Evolutionary conservation across 129 eudicot species (phyloP).

Genomic region (Flaveria trinervia): DNA sequence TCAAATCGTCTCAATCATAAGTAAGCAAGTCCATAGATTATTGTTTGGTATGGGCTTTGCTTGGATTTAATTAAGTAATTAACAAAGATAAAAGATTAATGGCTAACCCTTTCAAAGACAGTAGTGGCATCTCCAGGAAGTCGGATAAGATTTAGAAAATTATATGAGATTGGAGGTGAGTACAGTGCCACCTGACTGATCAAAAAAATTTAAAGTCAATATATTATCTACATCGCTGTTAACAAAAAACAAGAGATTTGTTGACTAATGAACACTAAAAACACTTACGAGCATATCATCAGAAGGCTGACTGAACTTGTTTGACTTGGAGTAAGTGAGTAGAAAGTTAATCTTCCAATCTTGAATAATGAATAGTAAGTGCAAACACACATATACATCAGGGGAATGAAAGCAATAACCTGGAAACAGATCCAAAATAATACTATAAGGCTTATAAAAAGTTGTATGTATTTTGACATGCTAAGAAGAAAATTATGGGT

Average conservation of each 20-base stretch:
- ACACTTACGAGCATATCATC: slow-evolving; percentile 87
- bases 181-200: slow-evolving; percentile 95
- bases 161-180: slow-evolving; percentile 93
- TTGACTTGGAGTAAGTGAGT: slow-evolving; percentile 89
- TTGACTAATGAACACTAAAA: slow-evolving; percentile 4
- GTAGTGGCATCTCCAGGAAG: slow-evolving; percentile 66
- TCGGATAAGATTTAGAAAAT: slow-evolving; percentile 77
- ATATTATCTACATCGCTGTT: background rate
- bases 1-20: no score
- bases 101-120: slow-evolving; percentile 77
- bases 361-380: slow-evolving; percentile 86
- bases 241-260: background rate
- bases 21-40: no score
- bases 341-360: slow-evolving; percentile 82
- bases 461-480: background rate
- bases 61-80: no score
- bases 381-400: slow-evolving; percentile 90
- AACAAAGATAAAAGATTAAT: background rate
- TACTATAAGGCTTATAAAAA: background rate
- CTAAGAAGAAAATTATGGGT: background rate
- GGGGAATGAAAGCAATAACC: slow-evolving; percentile 74
- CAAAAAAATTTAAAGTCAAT: slow-evolving; percentile 15
- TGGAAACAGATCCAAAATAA: slow-evolving; percentile 32
- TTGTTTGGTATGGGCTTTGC: no score
- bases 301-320: slow-evolving; percentile 93